phyloP scores from a whole-genome alignment of 164 flowering plant genomes.

The Tetracentron sinense region DNA sequence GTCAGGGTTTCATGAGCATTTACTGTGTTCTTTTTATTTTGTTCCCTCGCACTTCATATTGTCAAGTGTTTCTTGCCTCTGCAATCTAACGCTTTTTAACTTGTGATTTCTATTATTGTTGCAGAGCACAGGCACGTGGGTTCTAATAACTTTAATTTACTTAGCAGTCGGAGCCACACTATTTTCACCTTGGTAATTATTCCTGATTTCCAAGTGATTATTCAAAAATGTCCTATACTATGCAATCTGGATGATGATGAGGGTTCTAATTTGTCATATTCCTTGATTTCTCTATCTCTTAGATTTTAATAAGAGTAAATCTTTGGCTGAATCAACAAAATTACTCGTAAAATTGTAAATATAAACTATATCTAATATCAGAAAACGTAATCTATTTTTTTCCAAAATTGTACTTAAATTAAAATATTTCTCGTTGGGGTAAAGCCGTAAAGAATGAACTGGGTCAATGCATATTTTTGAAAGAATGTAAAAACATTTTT shows the following conservation, averaged over 20 bases:
- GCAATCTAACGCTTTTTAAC: constrained; percentile 2
- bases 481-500: too few relatives aligned
- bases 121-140: constrained; percentile 89
- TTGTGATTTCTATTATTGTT: constrained; percentile 14
- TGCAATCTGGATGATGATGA: background rate
- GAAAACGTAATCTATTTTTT: too few relatives aligned
- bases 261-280: too few relatives aligned
- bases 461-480: too few relatives aligned
- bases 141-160: constrained; percentile 74
- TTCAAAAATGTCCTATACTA: background rate
- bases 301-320: too few relatives aligned
- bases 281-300: too few relatives aligned
- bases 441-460: too few relatives aligned
- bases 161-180: constrained; percentile 89
- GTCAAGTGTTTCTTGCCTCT: constrained; percentile 2
- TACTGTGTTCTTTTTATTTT: background rate
- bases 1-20: background rate
- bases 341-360: too few relatives aligned
- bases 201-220: constrained; percentile 8
- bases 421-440: too few relatives aligned
- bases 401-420: too few relatives aligned
- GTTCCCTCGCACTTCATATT: background rate
- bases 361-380: too few relatives aligned
- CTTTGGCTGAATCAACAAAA: too few relatives aligned
- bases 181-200: constrained; percentile 70